Evolutionary conservation across 108 stramenopile species (phyloP).

Genomic region (Cyclotella sp.): DNA sequence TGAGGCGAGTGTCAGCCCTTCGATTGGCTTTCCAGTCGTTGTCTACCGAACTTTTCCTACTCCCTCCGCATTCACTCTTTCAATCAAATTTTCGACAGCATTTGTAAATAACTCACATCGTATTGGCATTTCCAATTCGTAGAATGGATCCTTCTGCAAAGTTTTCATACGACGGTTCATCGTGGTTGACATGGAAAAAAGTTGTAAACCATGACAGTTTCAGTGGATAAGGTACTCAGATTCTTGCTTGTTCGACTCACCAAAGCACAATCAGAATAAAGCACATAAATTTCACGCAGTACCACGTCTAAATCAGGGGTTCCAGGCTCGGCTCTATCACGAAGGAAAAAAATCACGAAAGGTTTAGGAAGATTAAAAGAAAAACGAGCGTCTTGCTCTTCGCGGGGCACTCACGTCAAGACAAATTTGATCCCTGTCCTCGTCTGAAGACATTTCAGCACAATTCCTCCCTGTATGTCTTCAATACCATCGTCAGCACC

Average conservation of each 20-base stretch:
- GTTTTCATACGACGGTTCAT: not conserved
- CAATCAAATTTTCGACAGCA: slow-evolving; percentile 77
- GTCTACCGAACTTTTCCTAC: too few relatives aligned
- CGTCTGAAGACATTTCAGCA: slow-evolving; percentile 79
- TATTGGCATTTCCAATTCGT: slow-evolving; percentile 92
- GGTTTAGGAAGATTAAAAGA: not conserved
- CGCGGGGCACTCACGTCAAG: slow-evolving; percentile 66
- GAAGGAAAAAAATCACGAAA: not conserved
- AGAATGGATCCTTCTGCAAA: slow-evolving; percentile 88
- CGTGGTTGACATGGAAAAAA: not conserved
- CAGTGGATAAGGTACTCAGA: not conserved
- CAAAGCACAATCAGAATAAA: slow-evolving; percentile 85
- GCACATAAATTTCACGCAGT: slow-evolving; percentile 80
- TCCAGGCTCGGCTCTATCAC: slow-evolving; percentile 67
- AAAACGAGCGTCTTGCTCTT: not conserved
- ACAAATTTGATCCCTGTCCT: slow-evolving; percentile 90
- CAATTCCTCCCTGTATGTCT: slow-evolving; percentile 74
- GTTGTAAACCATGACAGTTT: not conserved
- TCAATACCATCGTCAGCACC: slow-evolving; percentile 90
- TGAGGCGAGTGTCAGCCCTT: too few relatives aligned
- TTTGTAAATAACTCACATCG: slow-evolving; percentile 82
- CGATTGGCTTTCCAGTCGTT: too few relatives aligned
- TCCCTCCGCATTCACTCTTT: slow-evolving; percentile 6
- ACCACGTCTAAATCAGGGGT: slow-evolving; percentile 68
- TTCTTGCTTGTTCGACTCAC: slow-evolving; percentile 17